Evolutionary conservation across 768 basidiomycete species (phyloP), one percentile per base, ranked within the genome.

Genomic region (Lactarius psammicola): DNA sequence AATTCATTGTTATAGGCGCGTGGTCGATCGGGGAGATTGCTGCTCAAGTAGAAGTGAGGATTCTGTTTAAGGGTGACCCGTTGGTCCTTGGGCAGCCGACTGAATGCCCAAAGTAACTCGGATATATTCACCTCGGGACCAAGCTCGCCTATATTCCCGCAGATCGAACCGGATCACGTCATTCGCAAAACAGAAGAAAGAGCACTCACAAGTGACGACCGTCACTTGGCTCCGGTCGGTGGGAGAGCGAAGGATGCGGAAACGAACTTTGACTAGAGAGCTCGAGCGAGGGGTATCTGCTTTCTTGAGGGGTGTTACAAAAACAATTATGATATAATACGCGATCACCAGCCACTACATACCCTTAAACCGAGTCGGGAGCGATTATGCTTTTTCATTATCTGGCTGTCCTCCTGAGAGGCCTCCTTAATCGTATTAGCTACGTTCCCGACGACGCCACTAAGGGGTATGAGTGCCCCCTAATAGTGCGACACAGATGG

Each of bases 361-460:
- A 67, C 66, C 44, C 18, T 63, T 13, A 67, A 38, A 30, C 66
- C 66, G 20, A 67, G 57, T 34, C 66, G 61, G 18, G 57, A 51
- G 8, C 66, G 57, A 26, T 59, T 67, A 46, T 67, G 56, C 0
- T 51, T 67, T 46, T 67, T 67, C 62, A 63, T 46, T 33, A 67
- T 63, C 28, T 54, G 40, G 17, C 53, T 67, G 33, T 67, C 66
- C 42, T 67, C 63, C 34, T 63, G 66, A 62, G 66, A 61, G 5
- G 66, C 66, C 30, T 67, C 66, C 11, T 67, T 62, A n/a, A 67
- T 67, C n/a, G 63, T 63, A 49, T 62, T 34, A 40, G 63, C 61
- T 4, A 66, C 65, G 40, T 67, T 62, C 15, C 61, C 66, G 20
- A 67, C 17, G 26, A 67, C 66, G 33, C 17, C 36, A 44, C 66